These are phyloP conservation scores for Gaertneriomyces sp. DNA, from an alignment of 192 early-diverging fungal species.

Conservation along the genomic window DNA sequence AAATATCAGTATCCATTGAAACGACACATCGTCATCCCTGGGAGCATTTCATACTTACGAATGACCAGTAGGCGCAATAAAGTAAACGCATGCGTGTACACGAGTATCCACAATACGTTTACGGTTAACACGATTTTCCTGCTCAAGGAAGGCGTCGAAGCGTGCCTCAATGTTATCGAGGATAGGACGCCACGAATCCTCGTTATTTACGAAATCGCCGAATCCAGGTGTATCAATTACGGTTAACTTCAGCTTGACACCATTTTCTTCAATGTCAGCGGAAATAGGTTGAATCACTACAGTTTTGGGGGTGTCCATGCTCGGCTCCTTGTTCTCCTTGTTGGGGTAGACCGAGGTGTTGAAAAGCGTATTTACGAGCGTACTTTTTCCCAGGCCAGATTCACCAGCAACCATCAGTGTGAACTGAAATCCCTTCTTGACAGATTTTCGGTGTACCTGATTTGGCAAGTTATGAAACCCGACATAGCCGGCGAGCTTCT, in stretches of 20 bases:
- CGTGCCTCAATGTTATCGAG: conserved; percentile 91
- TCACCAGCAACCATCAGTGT: conserved; percentile 63
- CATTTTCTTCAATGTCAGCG: conserved; percentile 92
- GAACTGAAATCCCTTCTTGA: conserved; percentile 94
- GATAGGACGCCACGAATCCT: conserved; percentile 84
- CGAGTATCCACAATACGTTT: conserved; percentile 63
- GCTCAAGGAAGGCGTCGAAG: conserved; percentile 89
- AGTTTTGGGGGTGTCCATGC: conserved; percentile 59
- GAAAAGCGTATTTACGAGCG: conserved; percentile 63
- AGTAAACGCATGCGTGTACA: conserved; percentile 94
- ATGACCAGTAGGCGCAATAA: conserved; percentile 97
- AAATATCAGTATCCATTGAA: not conserved
- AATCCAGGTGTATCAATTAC: conserved; percentile 95
- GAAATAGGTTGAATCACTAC: conserved; percentile 57
- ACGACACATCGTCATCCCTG: not conserved
- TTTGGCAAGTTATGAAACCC: conserved; percentile 59
- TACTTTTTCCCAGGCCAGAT: conserved; percentile 63
- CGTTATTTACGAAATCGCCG: conserved; percentile 64
- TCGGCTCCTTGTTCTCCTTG: conserved; percentile 73
- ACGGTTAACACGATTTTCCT: conserved; percentile 66
- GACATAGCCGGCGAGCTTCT: conserved; percentile 50
- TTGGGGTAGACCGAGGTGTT: conserved; percentile 77
- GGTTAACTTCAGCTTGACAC: conserved; percentile 93
- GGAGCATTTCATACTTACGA: conserved; percentile 25
- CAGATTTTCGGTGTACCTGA: conserved; percentile 80